Evolutionary conservation across 1,139 yeast species (phyloP).

Genomic region (Sugiyamaella novakii): DNA sequence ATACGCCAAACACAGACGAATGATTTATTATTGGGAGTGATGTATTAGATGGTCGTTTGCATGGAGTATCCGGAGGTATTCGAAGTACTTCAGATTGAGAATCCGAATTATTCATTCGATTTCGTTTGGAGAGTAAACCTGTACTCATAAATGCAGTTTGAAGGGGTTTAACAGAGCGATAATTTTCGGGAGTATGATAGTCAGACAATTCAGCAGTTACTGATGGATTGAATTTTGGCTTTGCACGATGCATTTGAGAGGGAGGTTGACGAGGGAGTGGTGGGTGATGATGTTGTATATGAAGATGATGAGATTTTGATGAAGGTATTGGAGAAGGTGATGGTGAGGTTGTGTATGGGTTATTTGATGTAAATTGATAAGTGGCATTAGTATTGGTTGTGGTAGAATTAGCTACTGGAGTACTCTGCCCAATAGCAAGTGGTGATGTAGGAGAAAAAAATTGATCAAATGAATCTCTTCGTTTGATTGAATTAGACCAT

Average conservation of each 20-base stretch:
- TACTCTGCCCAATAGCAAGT: slow-evolving; percentile 20
- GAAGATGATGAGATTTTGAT: slow-evolving; percentile 17
- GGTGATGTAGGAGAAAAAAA: slow-evolving; percentile 20
- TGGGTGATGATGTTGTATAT: slow-evolving; percentile 13
- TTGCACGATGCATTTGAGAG: slow-evolving; percentile 21
- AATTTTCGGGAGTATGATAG: slow-evolving; percentile 47
- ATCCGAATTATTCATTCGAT: slow-evolving; percentile 41
- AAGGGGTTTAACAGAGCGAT: slow-evolving; percentile 75
- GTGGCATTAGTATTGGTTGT: not conserved
- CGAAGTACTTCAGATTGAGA: slow-evolving; percentile 16
- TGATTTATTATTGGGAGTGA: slow-evolving; percentile 13
- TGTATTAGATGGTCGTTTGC: slow-evolving; percentile 56
- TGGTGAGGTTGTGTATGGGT: slow-evolving; percentile 26
- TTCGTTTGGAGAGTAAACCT: slow-evolving; percentile 73
- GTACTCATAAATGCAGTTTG: slow-evolving; percentile 82
- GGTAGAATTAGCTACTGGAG: slow-evolving; percentile 15
- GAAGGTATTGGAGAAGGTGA: slow-evolving; percentile 26
- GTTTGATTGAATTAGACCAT: slow-evolving; percentile 18
- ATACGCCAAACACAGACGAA: slow-evolving; percentile 1
- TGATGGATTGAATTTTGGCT: slow-evolving; percentile 32
- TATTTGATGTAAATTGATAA: slow-evolving; percentile 14
- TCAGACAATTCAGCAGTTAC: slow-evolving; percentile 35
- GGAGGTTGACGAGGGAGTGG: slow-evolving; percentile 12
- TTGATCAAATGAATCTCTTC: slow-evolving; percentile 28
- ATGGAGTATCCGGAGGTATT: slow-evolving; percentile 76